phyloP scores from a whole-genome alignment of 2,329 filamentous ascomycete species.

The Exophiala bonariae region DNA sequence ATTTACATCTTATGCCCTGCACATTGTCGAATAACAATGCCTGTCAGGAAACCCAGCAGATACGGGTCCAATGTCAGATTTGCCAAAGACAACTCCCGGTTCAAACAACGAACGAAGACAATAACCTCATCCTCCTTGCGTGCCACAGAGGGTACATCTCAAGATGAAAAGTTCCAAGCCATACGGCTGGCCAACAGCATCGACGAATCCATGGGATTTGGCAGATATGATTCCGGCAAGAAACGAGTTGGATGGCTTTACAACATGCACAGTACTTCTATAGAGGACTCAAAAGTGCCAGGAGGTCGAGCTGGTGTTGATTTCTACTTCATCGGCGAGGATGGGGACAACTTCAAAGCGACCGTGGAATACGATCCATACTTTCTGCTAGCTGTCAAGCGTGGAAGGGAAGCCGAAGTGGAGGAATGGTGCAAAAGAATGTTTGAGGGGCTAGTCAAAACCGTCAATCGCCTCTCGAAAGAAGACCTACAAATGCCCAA shows the following conservation, averaged over 20 bases:
- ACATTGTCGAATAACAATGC: conserved; percentile 37
- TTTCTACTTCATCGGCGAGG: conserved; percentile 94
- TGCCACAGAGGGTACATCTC: conserved; percentile 80
- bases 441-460: conserved; percentile 80
- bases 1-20: neutral
- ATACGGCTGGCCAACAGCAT: conserved; percentile 80
- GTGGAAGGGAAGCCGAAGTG: conserved; percentile 84
- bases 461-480: conserved; percentile 75
- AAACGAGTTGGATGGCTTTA: conserved; percentile 90
- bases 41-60: conserved; percentile 56
- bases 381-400: conserved; percentile 87
- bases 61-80: conserved; percentile 63
- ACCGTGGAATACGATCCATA: conserved; percentile 97
- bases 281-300: conserved; percentile 79
- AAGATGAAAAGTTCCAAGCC: conserved; percentile 90
- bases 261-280: conserved; percentile 86
- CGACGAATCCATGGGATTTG: conserved; percentile 93
- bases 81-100: conserved; percentile 36
- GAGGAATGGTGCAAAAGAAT: conserved; percentile 87
- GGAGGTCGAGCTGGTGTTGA: conserved; percentile 88
- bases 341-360: conserved; percentile 89
- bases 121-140: conserved; percentile 74
- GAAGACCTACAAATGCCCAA: conserved; percentile 96
- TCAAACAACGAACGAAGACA: conserved; percentile 61
- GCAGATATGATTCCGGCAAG: conserved; percentile 83